phyloP scores from a whole-genome alignment of 208 protist genomes.

The Leishmania arabica region DNA sequence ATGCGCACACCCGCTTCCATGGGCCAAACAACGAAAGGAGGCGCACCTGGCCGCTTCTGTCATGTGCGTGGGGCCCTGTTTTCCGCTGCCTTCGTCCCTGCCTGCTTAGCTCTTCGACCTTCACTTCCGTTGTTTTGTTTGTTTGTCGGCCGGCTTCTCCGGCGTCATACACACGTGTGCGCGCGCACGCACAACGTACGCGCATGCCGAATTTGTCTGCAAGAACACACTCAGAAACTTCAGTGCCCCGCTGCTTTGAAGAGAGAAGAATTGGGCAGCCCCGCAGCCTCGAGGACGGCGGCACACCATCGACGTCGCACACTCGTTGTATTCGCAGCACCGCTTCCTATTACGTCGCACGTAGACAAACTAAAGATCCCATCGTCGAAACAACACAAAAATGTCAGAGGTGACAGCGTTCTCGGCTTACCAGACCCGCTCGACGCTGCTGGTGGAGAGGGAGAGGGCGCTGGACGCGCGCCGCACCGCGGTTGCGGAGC shows the following conservation, averaged over 20 bases:
- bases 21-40: background rate
- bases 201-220: background rate
- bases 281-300: background rate
- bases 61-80: background rate
- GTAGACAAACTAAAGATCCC: background rate
- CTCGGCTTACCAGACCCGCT: constrained; percentile 68
- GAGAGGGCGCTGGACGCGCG: constrained; percentile 66
- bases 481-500: constrained; percentile 59
- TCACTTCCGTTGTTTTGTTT: background rate
- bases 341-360: background rate
- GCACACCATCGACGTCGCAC: background rate
- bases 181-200: background rate
- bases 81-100: background rate
- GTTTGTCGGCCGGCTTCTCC: background rate
- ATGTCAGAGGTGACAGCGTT: constrained; percentile 63
- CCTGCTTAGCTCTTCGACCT: background rate
- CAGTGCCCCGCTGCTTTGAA: background rate
- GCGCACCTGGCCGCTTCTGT: background rate
- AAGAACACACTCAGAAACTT: background rate
- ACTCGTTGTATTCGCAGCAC: background rate
- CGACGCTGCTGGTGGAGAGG: constrained; percentile 62
- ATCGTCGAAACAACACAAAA: background rate
- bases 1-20: background rate
- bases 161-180: background rate
- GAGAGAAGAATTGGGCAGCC: background rate